These are phyloP conservation scores for Primulina eburnea DNA, from an alignment of 257 asterid species.

Conservation along the genomic window DNA sequence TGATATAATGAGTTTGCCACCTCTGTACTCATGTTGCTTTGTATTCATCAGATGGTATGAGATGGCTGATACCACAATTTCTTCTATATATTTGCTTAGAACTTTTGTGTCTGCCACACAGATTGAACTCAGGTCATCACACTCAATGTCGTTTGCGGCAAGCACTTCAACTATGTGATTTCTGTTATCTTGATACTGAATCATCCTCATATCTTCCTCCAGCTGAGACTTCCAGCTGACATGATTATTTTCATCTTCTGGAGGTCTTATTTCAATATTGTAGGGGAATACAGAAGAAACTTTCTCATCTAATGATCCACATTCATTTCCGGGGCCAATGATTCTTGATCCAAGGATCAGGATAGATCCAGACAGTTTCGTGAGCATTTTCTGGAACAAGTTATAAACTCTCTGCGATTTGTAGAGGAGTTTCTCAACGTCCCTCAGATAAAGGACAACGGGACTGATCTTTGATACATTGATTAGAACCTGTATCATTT, in stretches of 20 bases:
- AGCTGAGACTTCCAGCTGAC: constrained; percentile 81
- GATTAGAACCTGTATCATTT: constrained; percentile 53
- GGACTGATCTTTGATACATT: constrained; percentile 60
- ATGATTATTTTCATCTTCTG: constrained; percentile 67
- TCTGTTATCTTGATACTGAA: constrained; percentile 68
- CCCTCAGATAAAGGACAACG: constrained; percentile 73
- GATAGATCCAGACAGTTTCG: constrained; percentile 64
- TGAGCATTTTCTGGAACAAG: constrained; percentile 79
- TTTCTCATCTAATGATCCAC: constrained; percentile 56
- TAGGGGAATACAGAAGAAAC: constrained; percentile 68
- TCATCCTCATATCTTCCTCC: constrained; percentile 84
- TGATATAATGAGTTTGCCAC: constrained; percentile 83
- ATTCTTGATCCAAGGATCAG: constrained; percentile 82
- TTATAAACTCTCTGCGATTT: constrained; percentile 51
- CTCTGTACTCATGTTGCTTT: constrained; percentile 66
- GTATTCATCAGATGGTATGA: constrained; percentile 75
- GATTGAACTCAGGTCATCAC: constrained; percentile 75
- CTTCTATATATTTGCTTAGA: constrained; percentile 79
- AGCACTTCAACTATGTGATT: constrained; percentile 84
- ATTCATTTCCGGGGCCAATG: constrained; percentile 44
- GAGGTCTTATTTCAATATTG: constrained; percentile 78
- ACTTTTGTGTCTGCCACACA: constrained; percentile 64
- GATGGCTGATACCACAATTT: constrained; percentile 82
- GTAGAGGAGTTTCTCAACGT: constrained; percentile 59
- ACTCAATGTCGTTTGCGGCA: constrained; percentile 77